Evolutionary conservation across 305 asterid species (phyloP).

Genomic region (Fraxinus sp.): DNA sequence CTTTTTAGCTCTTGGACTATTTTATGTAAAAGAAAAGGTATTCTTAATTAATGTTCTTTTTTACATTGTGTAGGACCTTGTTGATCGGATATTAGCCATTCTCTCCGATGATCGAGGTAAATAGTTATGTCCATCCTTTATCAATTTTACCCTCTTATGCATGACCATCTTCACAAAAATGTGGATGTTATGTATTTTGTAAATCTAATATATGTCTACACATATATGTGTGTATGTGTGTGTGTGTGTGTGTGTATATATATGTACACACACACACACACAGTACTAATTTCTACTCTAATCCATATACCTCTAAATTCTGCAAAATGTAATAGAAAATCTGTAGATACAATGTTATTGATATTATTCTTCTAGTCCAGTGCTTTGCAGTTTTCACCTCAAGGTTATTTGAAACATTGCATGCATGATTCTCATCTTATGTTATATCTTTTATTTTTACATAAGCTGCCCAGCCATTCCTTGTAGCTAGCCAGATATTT

Average conservation of each 20-base stretch:
- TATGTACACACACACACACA: too few relatives aligned
- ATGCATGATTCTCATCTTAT: not conserved
- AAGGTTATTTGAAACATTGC: not conserved
- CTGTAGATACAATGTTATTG: not conserved
- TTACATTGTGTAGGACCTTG: constrained; percentile 71
- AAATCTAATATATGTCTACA: not conserved
- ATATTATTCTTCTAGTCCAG: not conserved
- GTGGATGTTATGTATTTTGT: not conserved
- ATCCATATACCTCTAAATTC: not conserved
- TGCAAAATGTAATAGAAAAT: not conserved
- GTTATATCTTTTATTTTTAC: not conserved
- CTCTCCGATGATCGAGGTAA: constrained; percentile 90
- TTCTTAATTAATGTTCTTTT: constrained; percentile 13
- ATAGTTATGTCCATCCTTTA: constrained; percentile 7
- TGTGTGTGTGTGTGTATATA: too few relatives aligned
- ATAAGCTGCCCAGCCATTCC: not conserved
- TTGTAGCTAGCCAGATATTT: not conserved
- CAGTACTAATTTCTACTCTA: not conserved
- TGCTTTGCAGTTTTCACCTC: not conserved
- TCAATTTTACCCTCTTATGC: not conserved
- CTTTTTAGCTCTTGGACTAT: constrained; percentile 1
- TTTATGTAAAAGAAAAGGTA: not conserved
- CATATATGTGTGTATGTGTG: not conserved
- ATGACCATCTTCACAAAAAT: not conserved
- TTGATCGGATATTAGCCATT: constrained; percentile 75